Percentiles rank a stretch among this genome's conserved stretches.
Conservation (phyloP, 2,329 filamentous ascomycete genomes). For the Alternaria incomplexa region DNA sequence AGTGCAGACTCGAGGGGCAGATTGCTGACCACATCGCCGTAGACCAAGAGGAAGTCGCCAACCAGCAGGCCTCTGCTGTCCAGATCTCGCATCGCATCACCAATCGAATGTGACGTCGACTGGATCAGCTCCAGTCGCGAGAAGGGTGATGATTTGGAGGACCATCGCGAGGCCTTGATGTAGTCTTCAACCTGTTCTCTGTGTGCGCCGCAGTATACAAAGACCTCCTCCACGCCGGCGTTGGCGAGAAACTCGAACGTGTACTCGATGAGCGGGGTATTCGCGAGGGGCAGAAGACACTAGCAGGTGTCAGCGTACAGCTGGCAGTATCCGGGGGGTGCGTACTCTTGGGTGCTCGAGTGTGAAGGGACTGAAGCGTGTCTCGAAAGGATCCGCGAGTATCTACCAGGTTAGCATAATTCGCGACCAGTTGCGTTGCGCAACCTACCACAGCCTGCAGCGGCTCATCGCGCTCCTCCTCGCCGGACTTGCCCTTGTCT, state of each 20-base stretch:
- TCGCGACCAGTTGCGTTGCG: conserved; percentile 9
- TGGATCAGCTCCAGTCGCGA: conserved; percentile 82
- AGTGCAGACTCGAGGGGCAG: conserved; percentile 81
- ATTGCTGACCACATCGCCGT: conserved; percentile 91
- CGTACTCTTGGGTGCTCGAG: conserved; percentile 84
- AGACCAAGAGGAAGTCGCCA: conserved; percentile 90
- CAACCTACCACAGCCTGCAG: conserved; percentile 66
- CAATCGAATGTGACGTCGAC: conserved; percentile 84
- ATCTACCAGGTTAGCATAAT: conserved; percentile 61
- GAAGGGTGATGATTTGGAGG: conserved; percentile 77
- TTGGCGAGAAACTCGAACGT: conserved; percentile 95
- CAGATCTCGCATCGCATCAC: conserved; percentile 92
- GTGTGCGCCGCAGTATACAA: conserved; percentile 88
- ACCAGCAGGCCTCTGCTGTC: conserved; percentile 84
- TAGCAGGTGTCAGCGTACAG: conserved; percentile 49
- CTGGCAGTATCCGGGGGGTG: conserved; percentile 15
- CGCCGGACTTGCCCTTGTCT: conserved; percentile 48
- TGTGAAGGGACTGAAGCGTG: conserved; percentile 87
- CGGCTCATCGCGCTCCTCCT: conserved; percentile 67
- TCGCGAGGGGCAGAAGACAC: conserved; percentile 92
- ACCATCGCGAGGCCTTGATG: conserved; percentile 79
- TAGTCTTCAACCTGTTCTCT: conserved; percentile 87
- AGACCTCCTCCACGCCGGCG: conserved; percentile 93
- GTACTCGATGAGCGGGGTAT: conserved; percentile 95
- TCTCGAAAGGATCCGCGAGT: conserved; percentile 93